Percentiles rank a stretch among this genome's conserved stretches.
These are phyloP conservation scores for Phytophthora hibernalis DNA, from an alignment of 352 stramenopile genomes.

Conservation along the genomic window DNA sequence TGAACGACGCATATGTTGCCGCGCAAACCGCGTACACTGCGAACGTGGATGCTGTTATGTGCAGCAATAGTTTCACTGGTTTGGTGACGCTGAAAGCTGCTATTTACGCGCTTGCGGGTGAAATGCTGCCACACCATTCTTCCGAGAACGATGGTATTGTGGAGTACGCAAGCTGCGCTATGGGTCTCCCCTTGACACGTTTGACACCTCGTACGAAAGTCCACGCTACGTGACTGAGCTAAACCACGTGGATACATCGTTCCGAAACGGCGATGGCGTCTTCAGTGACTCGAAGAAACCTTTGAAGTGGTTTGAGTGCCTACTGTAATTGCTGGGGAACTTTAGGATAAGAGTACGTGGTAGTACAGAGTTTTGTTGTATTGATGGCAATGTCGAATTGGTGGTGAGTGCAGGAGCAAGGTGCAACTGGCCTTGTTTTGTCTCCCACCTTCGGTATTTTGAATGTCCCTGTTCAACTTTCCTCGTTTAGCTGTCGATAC, in stretches of 20 bases:
- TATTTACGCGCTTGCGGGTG: conserved; percentile 41
- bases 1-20: conserved; percentile 35
- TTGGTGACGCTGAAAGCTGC: conserved; percentile 40
- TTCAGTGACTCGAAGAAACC: conserved; percentile 61
- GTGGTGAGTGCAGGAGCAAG: background rate
- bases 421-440: no score
- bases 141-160: conserved; percentile 54
- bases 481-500: no score
- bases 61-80: conserved; percentile 42
- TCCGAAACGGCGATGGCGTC: conserved; percentile 64
- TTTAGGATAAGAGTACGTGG: conserved; percentile 1
- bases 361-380: conserved; percentile 25
- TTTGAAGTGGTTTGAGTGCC: conserved; percentile 76
- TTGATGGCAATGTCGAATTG: conserved; percentile 15
- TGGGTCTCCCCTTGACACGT: conserved; percentile 39
- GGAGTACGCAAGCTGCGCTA: conserved; percentile 56
- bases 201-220: conserved; percentile 46
- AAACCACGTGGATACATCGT: conserved; percentile 68
- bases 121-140: conserved; percentile 41
- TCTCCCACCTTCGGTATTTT: no score
- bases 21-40: conserved; percentile 38
- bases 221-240: conserved; percentile 52
- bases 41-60: conserved; percentile 42
- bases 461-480: no score
- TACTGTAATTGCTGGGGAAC: conserved; percentile 42